Evolutionary conservation across 192 early-diverging fungal genomes (phyloP), one percentile per base, ranked within the genome.

Genomic region (Rhizoclosmatium sp.): DNA sequence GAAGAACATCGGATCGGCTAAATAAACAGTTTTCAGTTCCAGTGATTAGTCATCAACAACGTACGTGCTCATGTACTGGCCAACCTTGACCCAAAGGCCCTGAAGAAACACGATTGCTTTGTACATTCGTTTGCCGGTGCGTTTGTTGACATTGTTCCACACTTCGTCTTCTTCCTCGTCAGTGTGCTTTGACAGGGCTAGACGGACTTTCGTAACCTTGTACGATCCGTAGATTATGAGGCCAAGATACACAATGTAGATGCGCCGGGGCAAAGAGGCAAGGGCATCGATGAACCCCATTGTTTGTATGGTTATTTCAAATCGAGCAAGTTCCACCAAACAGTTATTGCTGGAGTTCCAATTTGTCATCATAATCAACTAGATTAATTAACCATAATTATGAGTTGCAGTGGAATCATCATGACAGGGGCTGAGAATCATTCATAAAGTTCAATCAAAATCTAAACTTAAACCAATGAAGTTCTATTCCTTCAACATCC

Each of bases 401-500:
- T n/a, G n/a, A 31, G 31, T 31, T 31, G 0, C 31, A 31, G 0
- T 31, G 31, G 31, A 31, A 31, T 31, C 31, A 31, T 31, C 31
- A 0, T 31, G 31, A 31, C 31, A 31, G 31, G 31, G 31, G 31
- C 31, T 31, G 31, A 31, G 31, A 31, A 31, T 31, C 31, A 31
- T 31, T 31, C 31, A 31, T 31, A 31, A 31, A 31, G 31, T 31
- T 31, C 31, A 31, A 0, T 31, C 31, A 31, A 31, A 31, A 31
- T 31, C 31, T 31, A 31, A 31, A 31, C 31, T 31, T n/a, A n/a
- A n/a, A n/a, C 31, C 0, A 31, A 31, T 31, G 31, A 31, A 31
- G 31, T 31, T 31, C 31, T 31, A 31, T 31, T 74, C 76, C 47
- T 78, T 82, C 75, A 88, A 88, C 71, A 62, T 81, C 14, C 87